Percentiles rank a stretch among this genome's conserved stretches.
phyloP scores from a whole-genome alignment of 805 yeast genomes.

The Dipodascus albidus region DNA sequence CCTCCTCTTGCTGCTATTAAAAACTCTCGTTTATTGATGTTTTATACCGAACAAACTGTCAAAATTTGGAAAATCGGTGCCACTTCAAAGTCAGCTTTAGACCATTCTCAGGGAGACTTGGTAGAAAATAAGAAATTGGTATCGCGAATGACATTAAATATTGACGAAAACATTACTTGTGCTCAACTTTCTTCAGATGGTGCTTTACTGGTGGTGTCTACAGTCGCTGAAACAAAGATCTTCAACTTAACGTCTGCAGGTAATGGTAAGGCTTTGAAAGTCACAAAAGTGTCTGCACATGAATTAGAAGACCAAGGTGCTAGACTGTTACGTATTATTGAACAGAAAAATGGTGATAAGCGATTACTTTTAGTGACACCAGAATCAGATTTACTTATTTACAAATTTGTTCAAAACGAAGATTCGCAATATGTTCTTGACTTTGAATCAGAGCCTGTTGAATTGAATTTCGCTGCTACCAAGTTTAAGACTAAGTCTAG shows the following conservation, averaged over 20 bases:
- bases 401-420: constrained; percentile 9
- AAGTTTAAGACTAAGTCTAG: constrained; percentile 12
- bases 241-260: constrained; percentile 43
- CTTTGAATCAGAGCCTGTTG: not conserved
- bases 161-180: constrained; percentile 68
- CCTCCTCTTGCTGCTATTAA: constrained; percentile 41
- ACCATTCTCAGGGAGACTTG: constrained; percentile 13
- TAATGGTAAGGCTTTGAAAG: constrained; percentile 30
- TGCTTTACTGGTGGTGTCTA: constrained; percentile 56
- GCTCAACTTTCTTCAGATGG: constrained; percentile 60
- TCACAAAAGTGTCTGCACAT: constrained; percentile 34
- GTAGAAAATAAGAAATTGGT: constrained; percentile 42
- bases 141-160: constrained; percentile 51
- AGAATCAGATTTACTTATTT: constrained; percentile 18
- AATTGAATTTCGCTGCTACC: not conserved
- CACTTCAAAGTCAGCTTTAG: constrained; percentile 11
- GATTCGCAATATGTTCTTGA: constrained; percentile 3
- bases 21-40: constrained; percentile 40
- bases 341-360: not conserved
- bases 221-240: constrained; percentile 54
- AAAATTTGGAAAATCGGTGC: constrained; percentile 63
- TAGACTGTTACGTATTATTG: constrained; percentile 13
- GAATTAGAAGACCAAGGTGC: constrained; percentile 40
- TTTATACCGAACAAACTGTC: constrained; percentile 76
- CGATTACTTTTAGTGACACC: constrained; percentile 17